Conservation (phyloP, 163 green algal genomes). For the Dunaliella salina region DNA sequence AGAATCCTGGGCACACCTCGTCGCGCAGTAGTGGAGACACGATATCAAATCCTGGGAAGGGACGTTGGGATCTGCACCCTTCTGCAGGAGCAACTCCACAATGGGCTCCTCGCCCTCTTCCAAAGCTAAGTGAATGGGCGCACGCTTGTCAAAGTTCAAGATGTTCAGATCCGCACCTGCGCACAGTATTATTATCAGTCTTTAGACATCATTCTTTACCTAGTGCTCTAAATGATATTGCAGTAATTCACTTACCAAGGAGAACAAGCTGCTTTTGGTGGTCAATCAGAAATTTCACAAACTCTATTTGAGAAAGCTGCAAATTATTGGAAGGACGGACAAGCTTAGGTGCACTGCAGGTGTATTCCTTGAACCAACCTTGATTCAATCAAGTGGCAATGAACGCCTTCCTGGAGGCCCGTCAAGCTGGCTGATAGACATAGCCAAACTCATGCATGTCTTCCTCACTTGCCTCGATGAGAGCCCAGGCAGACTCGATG, state of each 20-base stretch:
- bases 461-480: no score
- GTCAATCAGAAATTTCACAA: not conserved
- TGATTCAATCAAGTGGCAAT: not conserved
- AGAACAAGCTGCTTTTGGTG: not conserved
- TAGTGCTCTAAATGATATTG: not conserved
- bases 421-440: no score
- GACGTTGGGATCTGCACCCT: constrained; percentile 17
- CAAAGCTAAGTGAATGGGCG: constrained; percentile 44
- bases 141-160: constrained; percentile 39
- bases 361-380: not conserved
- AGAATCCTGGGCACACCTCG: not conserved
- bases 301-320: not conserved
- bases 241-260: not conserved
- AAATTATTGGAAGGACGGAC: no score
- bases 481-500: no score
- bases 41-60: constrained; percentile 21
- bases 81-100: constrained; percentile 34
- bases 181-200: not conserved
- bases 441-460: no score
- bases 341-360: no score
- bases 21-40: not conserved
- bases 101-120: constrained; percentile 36
- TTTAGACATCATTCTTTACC: not conserved
- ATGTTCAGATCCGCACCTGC: constrained; percentile 33
- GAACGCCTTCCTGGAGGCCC: not conserved